phyloP scores from a whole-genome alignment of 495 filamentous ascomycete species.

The Daldinia childiae region DNA sequence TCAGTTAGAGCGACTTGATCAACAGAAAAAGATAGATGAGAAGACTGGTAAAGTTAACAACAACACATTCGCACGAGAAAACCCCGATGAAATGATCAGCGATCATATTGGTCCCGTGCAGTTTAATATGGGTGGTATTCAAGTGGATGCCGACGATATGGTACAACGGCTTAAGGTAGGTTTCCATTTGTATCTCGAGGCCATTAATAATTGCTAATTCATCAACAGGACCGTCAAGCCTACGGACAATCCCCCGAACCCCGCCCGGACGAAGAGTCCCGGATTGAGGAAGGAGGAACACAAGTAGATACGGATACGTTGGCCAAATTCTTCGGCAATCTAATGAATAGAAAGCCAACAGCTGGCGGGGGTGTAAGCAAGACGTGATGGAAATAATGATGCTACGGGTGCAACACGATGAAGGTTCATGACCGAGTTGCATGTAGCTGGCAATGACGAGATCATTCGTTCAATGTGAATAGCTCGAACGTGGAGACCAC shows the following conservation, averaged over 20 bases:
- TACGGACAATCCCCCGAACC: conserved; percentile 53
- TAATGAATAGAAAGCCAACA: conserved; percentile 55
- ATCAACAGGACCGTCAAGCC: conserved; percentile 58
- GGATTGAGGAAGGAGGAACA: conserved; percentile 45
- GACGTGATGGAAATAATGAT: conserved; percentile 19
- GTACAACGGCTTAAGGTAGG: conserved; percentile 84
- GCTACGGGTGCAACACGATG: conserved; percentile 1
- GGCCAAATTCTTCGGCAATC: conserved; percentile 59
- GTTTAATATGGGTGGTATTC: conserved; percentile 97
- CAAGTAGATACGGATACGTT: conserved; percentile 59
- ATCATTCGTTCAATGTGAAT: neutral
- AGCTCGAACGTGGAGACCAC: neutral
- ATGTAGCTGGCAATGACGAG: neutral
- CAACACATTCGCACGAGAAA: conserved; percentile 51
- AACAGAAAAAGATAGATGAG: conserved; percentile 70
- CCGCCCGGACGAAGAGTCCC: conserved; percentile 42
- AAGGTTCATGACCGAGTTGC: neutral
- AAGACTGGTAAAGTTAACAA: conserved; percentile 60
- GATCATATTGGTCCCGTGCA: conserved; percentile 96
- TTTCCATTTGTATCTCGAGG: neutral
- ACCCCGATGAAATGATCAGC: conserved; percentile 69
- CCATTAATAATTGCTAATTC: conserved; percentile 9
- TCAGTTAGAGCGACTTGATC: conserved; percentile 78
- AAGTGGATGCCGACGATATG: conserved; percentile 97
- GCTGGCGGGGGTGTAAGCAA: conserved; percentile 28